These are phyloP conservation scores for Blumeriella jaapii DNA, from an alignment of 2,329 filamentous ascomycete genomes.

Conservation along the genomic window DNA sequence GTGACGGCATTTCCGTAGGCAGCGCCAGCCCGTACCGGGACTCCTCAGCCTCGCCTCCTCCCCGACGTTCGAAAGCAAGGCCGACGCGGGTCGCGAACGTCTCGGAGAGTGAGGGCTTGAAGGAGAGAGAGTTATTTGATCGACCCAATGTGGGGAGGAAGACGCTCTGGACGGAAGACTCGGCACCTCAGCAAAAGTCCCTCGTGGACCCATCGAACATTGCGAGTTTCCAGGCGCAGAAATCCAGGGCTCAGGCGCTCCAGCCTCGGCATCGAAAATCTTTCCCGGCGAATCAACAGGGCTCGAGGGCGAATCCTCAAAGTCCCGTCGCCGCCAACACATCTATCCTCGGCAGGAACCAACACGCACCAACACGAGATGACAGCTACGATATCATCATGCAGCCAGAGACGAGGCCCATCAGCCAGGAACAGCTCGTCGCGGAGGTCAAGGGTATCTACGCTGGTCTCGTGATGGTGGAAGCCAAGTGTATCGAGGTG, in stretches of 20 bases:
- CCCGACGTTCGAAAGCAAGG: slow-evolving; percentile 17
- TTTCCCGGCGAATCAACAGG: slow-evolving; percentile 4
- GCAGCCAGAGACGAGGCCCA: slow-evolving; percentile 38
- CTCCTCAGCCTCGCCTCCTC: slow-evolving; percentile 15
- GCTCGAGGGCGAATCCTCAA: not conserved
- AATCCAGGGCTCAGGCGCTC: slow-evolving; percentile 12
- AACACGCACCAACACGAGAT: slow-evolving; percentile 45
- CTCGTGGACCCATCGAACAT: slow-evolving; percentile 22
- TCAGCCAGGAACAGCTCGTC: slow-evolving; percentile 23
- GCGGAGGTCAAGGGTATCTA: slow-evolving; percentile 46
- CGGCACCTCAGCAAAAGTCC: slow-evolving; percentile 12
- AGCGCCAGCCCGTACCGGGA: slow-evolving; percentile 19
- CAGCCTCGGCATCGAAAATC: slow-evolving; percentile 13
- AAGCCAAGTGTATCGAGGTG: slow-evolving; percentile 75
- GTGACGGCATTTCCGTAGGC: slow-evolving; percentile 23
- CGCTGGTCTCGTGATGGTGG: slow-evolving; percentile 73
- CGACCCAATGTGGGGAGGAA: slow-evolving; percentile 14
- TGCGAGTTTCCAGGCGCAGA: slow-evolving; percentile 18
- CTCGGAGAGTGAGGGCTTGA: slow-evolving; percentile 7
- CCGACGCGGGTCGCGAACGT: slow-evolving; percentile 13
- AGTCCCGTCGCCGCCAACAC: slow-evolving; percentile 47
- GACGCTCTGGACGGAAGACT: slow-evolving; percentile 22
- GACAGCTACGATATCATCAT: slow-evolving; percentile 35
- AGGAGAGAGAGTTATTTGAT: slow-evolving; percentile 9
- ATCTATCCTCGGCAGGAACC: slow-evolving; percentile 32